These are phyloP conservation scores for Spathaspora passalidarum DNA, from an alignment of 805 yeast genomes.

Conservation along the genomic window DNA sequence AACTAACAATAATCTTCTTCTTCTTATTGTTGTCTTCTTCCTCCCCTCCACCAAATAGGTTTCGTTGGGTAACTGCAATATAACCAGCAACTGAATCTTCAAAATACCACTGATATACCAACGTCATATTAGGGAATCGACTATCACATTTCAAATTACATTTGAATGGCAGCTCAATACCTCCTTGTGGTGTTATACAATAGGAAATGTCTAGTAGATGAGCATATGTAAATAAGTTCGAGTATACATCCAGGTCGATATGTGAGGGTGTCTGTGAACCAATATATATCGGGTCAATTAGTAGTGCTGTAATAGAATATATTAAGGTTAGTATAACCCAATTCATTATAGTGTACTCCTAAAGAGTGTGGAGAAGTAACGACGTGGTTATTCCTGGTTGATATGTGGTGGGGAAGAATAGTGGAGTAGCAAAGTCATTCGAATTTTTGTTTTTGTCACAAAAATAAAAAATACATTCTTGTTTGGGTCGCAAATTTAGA, in stretches of 20 bases:
- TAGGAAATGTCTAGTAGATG: constrained; percentile 43
- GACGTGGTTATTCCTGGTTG: not conserved
- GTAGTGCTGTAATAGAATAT: not conserved
- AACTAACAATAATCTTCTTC: constrained; percentile 31
- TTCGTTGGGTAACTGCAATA: constrained; percentile 29
- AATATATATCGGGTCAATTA: not conserved
- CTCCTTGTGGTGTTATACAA: constrained; percentile 29
- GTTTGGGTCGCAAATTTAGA: no score
- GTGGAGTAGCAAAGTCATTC: not conserved
- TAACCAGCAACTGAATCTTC: constrained; percentile 38
- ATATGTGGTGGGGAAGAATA: not conserved
- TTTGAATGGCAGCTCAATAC: constrained; percentile 34
- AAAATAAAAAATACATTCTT: not conserved
- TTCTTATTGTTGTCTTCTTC: constrained; percentile 9
- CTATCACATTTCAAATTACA: constrained; percentile 35
- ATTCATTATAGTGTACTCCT: not conserved
- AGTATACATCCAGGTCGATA: constrained; percentile 21
- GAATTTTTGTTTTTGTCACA: not conserved
- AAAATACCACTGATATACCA: constrained; percentile 41
- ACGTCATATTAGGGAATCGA: constrained; percentile 33
- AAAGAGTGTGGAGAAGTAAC: not conserved
- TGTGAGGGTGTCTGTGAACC: constrained; percentile 12
- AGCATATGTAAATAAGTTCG: constrained; percentile 34
- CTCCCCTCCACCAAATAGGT: constrained; percentile 19
- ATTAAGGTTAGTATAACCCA: not conserved